Conservation (phyloP, 805 yeast species). For the Naumovozyma baii region DNA sequence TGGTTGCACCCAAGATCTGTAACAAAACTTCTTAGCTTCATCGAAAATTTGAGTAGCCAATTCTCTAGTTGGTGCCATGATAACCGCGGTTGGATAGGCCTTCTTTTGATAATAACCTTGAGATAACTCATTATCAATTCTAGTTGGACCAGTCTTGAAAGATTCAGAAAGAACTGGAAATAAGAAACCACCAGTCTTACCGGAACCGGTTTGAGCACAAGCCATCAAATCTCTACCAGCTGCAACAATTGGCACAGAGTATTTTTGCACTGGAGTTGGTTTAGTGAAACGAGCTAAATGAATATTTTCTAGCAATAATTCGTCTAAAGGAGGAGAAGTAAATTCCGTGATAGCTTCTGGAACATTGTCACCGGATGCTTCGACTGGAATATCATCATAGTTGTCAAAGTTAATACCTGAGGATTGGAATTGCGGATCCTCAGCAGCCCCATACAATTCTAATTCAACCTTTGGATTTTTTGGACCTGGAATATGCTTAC, state of each 20-base stretch:
- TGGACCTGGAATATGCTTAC: conserved; percentile 77
- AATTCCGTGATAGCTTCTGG: conserved; percentile 89
- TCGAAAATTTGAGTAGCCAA: conserved; percentile 93
- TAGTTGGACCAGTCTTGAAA: conserved; percentile 78
- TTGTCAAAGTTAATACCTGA: conserved; percentile 98
- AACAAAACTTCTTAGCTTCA: conserved; percentile 89
- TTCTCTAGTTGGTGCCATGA: conserved; percentile 99
- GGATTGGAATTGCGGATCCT: conserved; percentile 61
- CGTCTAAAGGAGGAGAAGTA: conserved; percentile 86
- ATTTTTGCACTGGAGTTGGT: conserved; percentile 95
- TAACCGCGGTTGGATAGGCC: conserved; percentile 89
- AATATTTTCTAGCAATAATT: conserved; percentile 77
- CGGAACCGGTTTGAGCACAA: conserved; percentile 97
- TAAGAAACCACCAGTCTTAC: conserved; percentile 99
- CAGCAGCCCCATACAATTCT: conserved; percentile 75
- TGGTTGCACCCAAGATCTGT: conserved; percentile 97
- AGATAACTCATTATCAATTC: conserved; percentile 33
- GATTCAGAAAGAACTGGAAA: conserved; percentile 95
- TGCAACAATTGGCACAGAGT: conserved; percentile 86
- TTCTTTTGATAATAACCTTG: conserved; percentile 46
- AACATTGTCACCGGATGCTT: conserved; percentile 88
- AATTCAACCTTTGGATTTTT: conserved; percentile 60
- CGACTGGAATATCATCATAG: conserved; percentile 97
- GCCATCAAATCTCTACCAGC: conserved; percentile 91
- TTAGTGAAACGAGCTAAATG: conserved; percentile 79